These are phyloP conservation scores for Debaryomyces robertsiae DNA, from an alignment of 1,139 yeast species.

Conservation along the genomic window DNA sequence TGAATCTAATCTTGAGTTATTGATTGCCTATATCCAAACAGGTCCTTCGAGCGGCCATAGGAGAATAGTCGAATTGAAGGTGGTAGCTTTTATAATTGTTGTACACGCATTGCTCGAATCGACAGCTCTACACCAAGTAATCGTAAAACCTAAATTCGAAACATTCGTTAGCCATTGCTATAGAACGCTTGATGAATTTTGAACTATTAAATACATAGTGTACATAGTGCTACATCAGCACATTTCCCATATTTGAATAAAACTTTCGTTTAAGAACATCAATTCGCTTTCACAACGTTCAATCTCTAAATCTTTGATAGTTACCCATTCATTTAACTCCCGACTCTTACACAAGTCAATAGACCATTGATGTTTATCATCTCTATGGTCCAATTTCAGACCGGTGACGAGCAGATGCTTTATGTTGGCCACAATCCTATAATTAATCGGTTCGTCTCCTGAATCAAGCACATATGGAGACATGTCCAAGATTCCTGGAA, in stretches of 20 bases:
- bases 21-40: constrained; percentile 13
- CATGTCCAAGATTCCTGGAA: constrained; percentile 50
- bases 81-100: constrained; percentile 25
- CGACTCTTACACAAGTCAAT: constrained; percentile 43
- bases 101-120: constrained; percentile 20
- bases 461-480: constrained; percentile 27
- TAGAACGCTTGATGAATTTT: constrained; percentile 9
- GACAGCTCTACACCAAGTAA: constrained; percentile 22
- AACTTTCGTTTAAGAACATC: constrained; percentile 62
- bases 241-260: constrained; percentile 67
- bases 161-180: constrained; percentile 16
- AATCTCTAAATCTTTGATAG: constrained; percentile 54
- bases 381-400: constrained; percentile 23
- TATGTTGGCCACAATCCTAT: constrained; percentile 54
- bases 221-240: constrained; percentile 8
- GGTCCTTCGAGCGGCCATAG: constrained; percentile 9
- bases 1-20: constrained; percentile 16
- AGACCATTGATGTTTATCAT: constrained; percentile 48
- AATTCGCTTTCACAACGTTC: constrained; percentile 56
- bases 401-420: constrained; percentile 42
- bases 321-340: constrained; percentile 53
- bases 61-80: constrained; percentile 18
- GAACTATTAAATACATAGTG: constrained; percentile 4
- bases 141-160: constrained; percentile 11
- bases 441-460: constrained; percentile 26